These are phyloP conservation scores for Hawksworthiomyces lignivorus DNA, from an alignment of 2,329 filamentous ascomycete species.

Conservation along the genomic window DNA sequence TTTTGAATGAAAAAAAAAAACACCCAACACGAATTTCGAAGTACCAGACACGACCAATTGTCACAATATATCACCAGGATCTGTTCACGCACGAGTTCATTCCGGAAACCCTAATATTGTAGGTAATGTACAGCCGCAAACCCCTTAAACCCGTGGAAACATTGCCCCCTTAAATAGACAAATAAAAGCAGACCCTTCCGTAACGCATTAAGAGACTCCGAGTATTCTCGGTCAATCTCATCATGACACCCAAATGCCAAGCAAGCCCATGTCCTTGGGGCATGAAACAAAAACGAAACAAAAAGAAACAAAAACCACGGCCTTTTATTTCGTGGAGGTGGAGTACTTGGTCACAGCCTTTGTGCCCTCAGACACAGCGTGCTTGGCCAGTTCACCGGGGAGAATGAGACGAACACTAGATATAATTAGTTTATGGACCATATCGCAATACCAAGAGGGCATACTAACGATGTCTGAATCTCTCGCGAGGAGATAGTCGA, in stretches of 20 bases:
- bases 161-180: constrained; percentile 54
- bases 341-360: constrained; percentile 99
- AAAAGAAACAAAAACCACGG: constrained; percentile 35
- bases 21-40: too few species aligned
- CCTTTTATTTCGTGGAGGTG: constrained; percentile 88
- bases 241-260: constrained; percentile 54
- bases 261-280: constrained; percentile 37
- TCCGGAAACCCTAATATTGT: constrained; percentile 53
- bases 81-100: constrained; percentile 58
- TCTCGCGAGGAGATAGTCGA: constrained; percentile 98
- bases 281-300: constrained; percentile 37
- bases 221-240: constrained; percentile 42
- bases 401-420: constrained; percentile 81
- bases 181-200: constrained; percentile 54
- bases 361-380: constrained; percentile 98
- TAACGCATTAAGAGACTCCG: constrained; percentile 65
- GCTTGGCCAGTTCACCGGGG: constrained; percentile 97
- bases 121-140: constrained; percentile 69
- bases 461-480: constrained; percentile 85
- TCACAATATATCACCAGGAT: too few species aligned
- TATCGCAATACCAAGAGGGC: background rate
- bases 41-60: too few species aligned
- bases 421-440: too few species aligned
- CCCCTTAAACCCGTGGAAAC: constrained; percentile 63
- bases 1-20: too few species aligned